These are phyloP conservation scores for Sechiopsis laciniata DNA, from an alignment of 306 rosid species.

Conservation along the genomic window DNA sequence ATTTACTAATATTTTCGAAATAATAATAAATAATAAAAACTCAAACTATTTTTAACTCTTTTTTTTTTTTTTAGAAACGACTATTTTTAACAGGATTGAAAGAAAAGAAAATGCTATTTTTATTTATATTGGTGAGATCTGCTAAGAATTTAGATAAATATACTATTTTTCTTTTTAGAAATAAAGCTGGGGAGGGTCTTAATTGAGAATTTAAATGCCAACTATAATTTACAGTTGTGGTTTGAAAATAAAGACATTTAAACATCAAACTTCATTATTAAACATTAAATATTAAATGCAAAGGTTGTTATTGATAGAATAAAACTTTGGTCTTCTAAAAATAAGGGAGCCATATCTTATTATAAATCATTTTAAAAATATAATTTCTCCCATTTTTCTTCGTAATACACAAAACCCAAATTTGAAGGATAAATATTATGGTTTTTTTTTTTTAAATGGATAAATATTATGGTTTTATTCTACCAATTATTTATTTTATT, in stretches of 20 bases:
- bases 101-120: too few species aligned
- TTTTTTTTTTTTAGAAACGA: too few species aligned
- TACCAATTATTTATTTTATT: too few species aligned
- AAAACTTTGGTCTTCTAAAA: not conserved
- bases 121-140: too few species aligned
- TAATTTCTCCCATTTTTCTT: not conserved
- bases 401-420: not conserved
- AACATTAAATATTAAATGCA: constrained; percentile 5
- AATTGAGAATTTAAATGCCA: not conserved
- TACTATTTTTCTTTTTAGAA: not conserved
- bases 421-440: not conserved
- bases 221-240: not conserved
- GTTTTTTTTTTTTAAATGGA: not conserved
- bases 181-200: not conserved
- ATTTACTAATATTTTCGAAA: too few species aligned
- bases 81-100: too few species aligned
- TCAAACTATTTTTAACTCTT: too few species aligned
- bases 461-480: not conserved
- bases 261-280: constrained; percentile 2
- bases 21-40: too few species aligned
- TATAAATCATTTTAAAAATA: too few species aligned
- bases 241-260: constrained; percentile 1
- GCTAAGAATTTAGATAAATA: too few species aligned
- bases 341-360: not conserved
- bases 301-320: not conserved